These are phyloP conservation scores for Achaetomiella virescens DNA, from an alignment of 495 filamentous ascomycete genomes.

Conservation along the genomic window DNA sequence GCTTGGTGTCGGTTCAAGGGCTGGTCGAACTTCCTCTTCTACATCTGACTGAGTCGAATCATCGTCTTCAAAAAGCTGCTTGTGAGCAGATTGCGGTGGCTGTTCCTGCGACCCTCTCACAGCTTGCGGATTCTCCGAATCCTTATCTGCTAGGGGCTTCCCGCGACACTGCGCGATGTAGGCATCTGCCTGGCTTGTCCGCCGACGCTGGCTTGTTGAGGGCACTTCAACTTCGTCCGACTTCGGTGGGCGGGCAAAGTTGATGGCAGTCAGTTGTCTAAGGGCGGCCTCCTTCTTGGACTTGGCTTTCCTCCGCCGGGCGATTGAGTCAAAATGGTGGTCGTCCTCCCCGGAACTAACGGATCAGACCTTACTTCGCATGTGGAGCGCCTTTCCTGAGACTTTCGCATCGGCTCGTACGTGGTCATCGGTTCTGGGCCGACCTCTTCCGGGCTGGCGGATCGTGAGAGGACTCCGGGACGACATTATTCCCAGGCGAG, in stretches of 20 bases:
- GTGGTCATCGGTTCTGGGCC: conserved; percentile 24
- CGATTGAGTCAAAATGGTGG: conserved; percentile 17
- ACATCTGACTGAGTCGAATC: conserved; percentile 21
- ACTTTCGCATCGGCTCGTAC: conserved; percentile 31
- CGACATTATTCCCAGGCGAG: conserved; percentile 14
- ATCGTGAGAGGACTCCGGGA: conserved; percentile 24
- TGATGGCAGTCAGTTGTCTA: conserved; percentile 33
- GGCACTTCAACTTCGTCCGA: conserved; percentile 35
- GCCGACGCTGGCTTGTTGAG: conserved; percentile 29
- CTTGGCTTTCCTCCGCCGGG: conserved; percentile 20
- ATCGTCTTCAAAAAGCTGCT: conserved; percentile 4
- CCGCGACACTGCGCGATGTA: conserved; percentile 20
- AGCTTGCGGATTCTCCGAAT: conserved; percentile 24
- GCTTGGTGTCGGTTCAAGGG: conserved; percentile 5
- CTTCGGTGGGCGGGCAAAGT: conserved; percentile 25
- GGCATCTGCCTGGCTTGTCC: conserved; percentile 15
- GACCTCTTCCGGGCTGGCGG: conserved; percentile 10
- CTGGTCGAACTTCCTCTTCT: conserved; percentile 11
- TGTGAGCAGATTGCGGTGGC: conserved; percentile 1
- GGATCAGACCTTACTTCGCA: conserved; percentile 4
- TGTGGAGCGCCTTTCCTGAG: conserved; percentile 29
- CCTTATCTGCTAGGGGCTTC: neutral
- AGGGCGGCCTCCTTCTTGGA: conserved; percentile 32
- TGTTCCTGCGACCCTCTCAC: conserved; percentile 30
- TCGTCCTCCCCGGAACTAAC: conserved; percentile 18